Evolutionary conservation across 768 basidiomycete species (phyloP).

Genomic region (Tricholoma hemisulphureum): DNA sequence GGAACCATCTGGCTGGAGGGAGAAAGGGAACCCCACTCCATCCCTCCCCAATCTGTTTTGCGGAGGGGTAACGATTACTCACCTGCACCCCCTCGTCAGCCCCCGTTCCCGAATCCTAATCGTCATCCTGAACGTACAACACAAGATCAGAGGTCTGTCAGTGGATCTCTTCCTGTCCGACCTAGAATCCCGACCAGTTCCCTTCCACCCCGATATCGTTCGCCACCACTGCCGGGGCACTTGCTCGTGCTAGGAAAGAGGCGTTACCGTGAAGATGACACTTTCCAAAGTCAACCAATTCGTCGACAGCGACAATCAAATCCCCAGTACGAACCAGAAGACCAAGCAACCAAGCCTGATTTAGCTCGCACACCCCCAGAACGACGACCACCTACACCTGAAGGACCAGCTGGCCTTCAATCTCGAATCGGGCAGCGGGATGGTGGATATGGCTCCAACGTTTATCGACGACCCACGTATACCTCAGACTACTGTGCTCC

Average conservation of each 20-base stretch:
- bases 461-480: slow-evolving; percentile 17
- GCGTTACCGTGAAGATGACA: slow-evolving; percentile 17
- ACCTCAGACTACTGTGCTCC: slow-evolving; percentile 2
- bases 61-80: slow-evolving; percentile 16
- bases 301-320: slow-evolving; percentile 17
- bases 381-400: slow-evolving; percentile 23
- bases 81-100: not conserved
- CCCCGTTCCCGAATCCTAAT: not conserved
- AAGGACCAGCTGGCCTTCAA: slow-evolving; percentile 12
- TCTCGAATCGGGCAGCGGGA: slow-evolving; percentile 12
- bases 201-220: not conserved
- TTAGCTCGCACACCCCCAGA: not conserved
- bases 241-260: slow-evolving; percentile 17
- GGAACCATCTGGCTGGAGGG: not conserved
- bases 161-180: not conserved
- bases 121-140: not conserved
- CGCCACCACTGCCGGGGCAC: not conserved
- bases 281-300: slow-evolving; percentile 16
- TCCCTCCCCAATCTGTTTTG: not conserved
- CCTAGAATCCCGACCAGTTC: not conserved
- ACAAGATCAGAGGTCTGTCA: not conserved
- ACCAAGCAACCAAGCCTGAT: not conserved
- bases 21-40: not conserved
- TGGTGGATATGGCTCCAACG: slow-evolving; percentile 7
- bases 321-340: slow-evolving; percentile 2